A percentile compares a stretch with the other conserved stretches of the same genome.
phyloP scores from a whole-genome alignment of 208 protist genomes.

The Novymonas esmeraldas region DNA sequence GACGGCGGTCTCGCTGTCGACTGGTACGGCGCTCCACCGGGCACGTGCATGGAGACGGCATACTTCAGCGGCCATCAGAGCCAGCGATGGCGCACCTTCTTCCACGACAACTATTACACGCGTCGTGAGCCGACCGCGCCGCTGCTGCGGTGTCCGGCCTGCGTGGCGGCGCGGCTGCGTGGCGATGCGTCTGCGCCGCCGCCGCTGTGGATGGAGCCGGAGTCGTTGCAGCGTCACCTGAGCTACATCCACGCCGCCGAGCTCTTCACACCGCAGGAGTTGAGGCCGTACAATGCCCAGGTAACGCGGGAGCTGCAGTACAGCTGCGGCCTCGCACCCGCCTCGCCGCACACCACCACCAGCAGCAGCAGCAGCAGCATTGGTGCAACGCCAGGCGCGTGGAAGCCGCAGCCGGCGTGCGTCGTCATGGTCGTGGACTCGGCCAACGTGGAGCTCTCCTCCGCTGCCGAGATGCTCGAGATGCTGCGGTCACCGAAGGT shows the following conservation, averaged over 20 bases:
- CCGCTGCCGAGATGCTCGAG: constrained; percentile 34
- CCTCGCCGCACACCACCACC: not conserved
- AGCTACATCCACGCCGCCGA: constrained; percentile 60
- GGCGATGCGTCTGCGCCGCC: not conserved
- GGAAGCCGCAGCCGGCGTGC: constrained; percentile 25
- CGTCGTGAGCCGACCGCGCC: constrained; percentile 32
- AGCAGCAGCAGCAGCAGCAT: not conserved
- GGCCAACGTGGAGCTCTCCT: constrained; percentile 71
- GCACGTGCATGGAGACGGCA: constrained; percentile 15
- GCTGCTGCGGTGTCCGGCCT: constrained; percentile 43
- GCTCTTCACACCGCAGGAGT: constrained; percentile 46
- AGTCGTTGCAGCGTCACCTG: constrained; percentile 59
- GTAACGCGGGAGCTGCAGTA: constrained; percentile 38
- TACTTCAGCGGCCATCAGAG: constrained; percentile 28
- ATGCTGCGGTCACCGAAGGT: constrained; percentile 44
- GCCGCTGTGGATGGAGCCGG: constrained; percentile 34
- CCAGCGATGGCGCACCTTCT: constrained; percentile 25
- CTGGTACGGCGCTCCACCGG: constrained; percentile 31
- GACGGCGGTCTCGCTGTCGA: too few species aligned
- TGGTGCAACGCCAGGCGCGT: not conserved
- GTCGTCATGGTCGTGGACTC: constrained; percentile 72
- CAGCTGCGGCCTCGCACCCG: constrained; percentile 16
- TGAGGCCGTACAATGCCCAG: constrained; percentile 50
- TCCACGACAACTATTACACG: constrained; percentile 27
- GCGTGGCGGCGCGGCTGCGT: constrained; percentile 8